These are phyloP conservation scores for Phaeolepiota aurea DNA, from an alignment of 768 basidiomycete species.

Conservation along the genomic window DNA sequence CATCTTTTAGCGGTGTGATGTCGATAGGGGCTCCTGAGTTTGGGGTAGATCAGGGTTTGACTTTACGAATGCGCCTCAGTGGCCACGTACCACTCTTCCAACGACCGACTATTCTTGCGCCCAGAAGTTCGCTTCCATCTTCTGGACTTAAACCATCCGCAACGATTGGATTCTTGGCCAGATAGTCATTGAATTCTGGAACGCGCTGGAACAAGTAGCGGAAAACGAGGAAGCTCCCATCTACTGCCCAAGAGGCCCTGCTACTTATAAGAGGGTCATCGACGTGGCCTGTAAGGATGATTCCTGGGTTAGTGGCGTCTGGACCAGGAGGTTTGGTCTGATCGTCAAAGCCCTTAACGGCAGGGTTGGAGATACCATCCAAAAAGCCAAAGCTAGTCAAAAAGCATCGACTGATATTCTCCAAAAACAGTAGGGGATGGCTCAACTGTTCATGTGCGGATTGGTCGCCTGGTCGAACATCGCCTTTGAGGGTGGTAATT, in stretches of 20 bases:
- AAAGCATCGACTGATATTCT: not conserved
- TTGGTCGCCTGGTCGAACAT: slow-evolving; percentile 33
- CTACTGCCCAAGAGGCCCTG: slow-evolving; percentile 34
- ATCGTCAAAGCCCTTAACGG: slow-evolving; percentile 31
- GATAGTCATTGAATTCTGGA: slow-evolving; percentile 41
- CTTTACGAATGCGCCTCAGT: not conserved
- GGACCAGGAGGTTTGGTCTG: slow-evolving; percentile 26
- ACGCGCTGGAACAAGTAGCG: slow-evolving; percentile 44
- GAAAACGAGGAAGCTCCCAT: slow-evolving; percentile 46
- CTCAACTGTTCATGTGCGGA: slow-evolving; percentile 40
- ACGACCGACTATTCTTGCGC: slow-evolving; percentile 44
- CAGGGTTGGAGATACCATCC: slow-evolving; percentile 47
- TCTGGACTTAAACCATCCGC: slow-evolving; percentile 23
- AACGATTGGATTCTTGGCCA: slow-evolving; percentile 28
- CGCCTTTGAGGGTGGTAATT: slow-evolving; percentile 26
- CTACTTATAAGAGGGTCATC: slow-evolving; percentile 22
- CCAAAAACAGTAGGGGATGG: not conserved
- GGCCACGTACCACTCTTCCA: slow-evolving; percentile 42
- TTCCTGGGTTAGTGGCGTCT: slow-evolving; percentile 28
- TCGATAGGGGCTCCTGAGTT: slow-evolving; percentile 41
- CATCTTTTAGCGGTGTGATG: slow-evolving; percentile 32
- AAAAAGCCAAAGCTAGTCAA: slow-evolving; percentile 37
- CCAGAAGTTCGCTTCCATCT: slow-evolving; percentile 39
- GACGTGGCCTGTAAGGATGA: slow-evolving; percentile 33
- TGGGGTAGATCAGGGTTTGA: not conserved